A percentile compares a stretch with the other conserved stretches of the same genome.
Conservation (phyloP, 192 early-diverging fungal genomes). For the Linnemannia schmuckeri region DNA sequence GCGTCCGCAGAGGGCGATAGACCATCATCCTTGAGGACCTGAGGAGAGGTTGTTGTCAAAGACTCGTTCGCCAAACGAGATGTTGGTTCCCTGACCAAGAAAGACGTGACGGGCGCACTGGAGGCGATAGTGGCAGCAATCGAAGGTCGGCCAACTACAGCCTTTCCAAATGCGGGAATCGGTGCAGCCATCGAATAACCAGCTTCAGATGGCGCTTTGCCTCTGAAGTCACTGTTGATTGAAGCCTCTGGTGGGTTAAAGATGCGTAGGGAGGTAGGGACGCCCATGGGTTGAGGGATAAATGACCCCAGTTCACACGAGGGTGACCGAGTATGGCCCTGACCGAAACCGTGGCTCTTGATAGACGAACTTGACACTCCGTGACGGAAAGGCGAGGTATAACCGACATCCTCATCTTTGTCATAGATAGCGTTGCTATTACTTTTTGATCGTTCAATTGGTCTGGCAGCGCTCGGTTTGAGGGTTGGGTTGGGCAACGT, state of each 20-base stretch:
- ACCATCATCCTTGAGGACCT: not conserved
- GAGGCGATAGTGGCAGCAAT: not conserved
- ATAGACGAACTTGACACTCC: constrained; percentile 15
- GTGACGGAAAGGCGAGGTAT: constrained; percentile 13
- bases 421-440: not conserved
- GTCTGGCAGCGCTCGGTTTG: not conserved
- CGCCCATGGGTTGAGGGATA: not conserved
- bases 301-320: not conserved
- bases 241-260: not conserved
- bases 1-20: not conserved
- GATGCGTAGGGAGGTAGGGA: constrained; percentile 2
- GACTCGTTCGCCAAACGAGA: not conserved
- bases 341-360: constrained; percentile 5
- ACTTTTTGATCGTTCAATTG: constrained; percentile 7
- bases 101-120: not conserved
- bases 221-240: too few species aligned
- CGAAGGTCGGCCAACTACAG: not conserved
- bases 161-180: not conserved
- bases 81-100: not conserved
- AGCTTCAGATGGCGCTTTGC: constrained; percentile 1
- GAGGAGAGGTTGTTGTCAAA: not conserved
- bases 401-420: constrained; percentile 8
- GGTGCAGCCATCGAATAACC: not conserved
- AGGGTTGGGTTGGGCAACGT: not conserved
- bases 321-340: constrained; percentile 10